Evolutionary conservation across 148 eudicot species (phyloP).

Genomic region (Camellia lanceoleosa): DNA sequence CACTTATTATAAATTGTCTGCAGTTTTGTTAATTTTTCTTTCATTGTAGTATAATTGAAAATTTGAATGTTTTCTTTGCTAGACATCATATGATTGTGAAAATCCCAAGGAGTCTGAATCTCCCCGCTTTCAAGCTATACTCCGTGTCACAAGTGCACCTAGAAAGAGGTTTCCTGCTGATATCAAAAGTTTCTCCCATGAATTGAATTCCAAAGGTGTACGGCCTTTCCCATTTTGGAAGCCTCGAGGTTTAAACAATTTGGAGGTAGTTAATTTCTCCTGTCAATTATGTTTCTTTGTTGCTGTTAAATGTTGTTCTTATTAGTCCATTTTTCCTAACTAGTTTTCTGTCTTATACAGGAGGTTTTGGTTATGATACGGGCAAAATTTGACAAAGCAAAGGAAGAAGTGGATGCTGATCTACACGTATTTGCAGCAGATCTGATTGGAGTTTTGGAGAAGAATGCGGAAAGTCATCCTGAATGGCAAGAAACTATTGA

Average conservation of each 20-base stretch:
- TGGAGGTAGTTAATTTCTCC: conserved; percentile 55
- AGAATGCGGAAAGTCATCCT: conserved; percentile 83
- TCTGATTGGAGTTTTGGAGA: conserved; percentile 83
- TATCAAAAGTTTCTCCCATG: conserved; percentile 97
- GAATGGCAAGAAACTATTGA: conserved; percentile 97
- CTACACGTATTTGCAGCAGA: conserved; percentile 90
- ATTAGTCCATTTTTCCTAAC: conserved; percentile 11
- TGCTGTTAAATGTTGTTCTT: conserved; percentile 4
- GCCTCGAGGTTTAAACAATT: conserved; percentile 87
- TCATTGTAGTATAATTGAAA: conserved; percentile 15
- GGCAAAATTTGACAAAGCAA: conserved; percentile 94
- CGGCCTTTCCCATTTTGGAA: conserved; percentile 94
- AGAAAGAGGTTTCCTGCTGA: conserved; percentile 86
- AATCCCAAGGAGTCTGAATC: conserved; percentile 99
- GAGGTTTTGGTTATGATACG: conserved; percentile 90
- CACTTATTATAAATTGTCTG: not conserved
- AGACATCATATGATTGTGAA: conserved; percentile 83
- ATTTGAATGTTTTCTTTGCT: conserved; percentile 11
- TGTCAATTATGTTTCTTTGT: conserved; percentile 4
- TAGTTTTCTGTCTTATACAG: conserved; percentile 35
- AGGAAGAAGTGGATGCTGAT: conserved; percentile 98
- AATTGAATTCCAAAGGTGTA: conserved; percentile 97
- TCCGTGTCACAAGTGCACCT: conserved; percentile 94
- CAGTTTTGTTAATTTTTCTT: not conserved
- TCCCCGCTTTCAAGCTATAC: conserved; percentile 97